Evolutionary conservation across 2,329 filamentous ascomycete genomes (phyloP), one percentile per base, ranked within the genome.

Genomic region (Alternaria dauci): DNA sequence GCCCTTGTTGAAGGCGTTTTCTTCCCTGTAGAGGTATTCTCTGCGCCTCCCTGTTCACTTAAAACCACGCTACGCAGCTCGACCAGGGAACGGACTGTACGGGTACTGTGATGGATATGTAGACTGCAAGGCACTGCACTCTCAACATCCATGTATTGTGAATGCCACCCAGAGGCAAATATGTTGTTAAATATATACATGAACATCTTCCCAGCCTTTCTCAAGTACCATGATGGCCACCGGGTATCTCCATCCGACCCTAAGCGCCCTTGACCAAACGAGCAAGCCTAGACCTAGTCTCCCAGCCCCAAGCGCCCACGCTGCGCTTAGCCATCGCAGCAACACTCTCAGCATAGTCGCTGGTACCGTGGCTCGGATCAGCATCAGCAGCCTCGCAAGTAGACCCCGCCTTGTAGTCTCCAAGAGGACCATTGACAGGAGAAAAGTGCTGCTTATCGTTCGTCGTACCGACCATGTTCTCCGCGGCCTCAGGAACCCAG

Each of bases 401-500:
- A 6, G 74, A 72, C 11, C 68, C 71, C 16, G 69, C 69, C 5
- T 74, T 74, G 34, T 70, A 72, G n/a, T 63, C 68, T 8, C 78
- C 78, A 39, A 76, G 64, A 4, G 66, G 66, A 9, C 81, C 81
- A 43, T 75, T 62, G 11, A 82, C 77, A 11, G 66, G 59, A 8
- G 59, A 62, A 42, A 79, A 83, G n/a, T 79, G 60, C 58, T 64
- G 64, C 68, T 80, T 80, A 52, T 70, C 66, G 32, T 56, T 65
- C 0, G 75, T 79, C 1, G 80, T 74, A 30, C 67, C 71, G 12
- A 83, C 62, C 81, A 83, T 81, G 56, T 81, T 80, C 56, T 69
- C 43, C 0, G 80, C 81, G 0, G 75, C 78, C 55, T 82, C 80
- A 14, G 69, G 67, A 2, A 78, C 72, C 82, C 82, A 84, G 1